phyloP scores from a whole-genome alignment of 306 rosid genomes.

The Prunus davidiana region DNA sequence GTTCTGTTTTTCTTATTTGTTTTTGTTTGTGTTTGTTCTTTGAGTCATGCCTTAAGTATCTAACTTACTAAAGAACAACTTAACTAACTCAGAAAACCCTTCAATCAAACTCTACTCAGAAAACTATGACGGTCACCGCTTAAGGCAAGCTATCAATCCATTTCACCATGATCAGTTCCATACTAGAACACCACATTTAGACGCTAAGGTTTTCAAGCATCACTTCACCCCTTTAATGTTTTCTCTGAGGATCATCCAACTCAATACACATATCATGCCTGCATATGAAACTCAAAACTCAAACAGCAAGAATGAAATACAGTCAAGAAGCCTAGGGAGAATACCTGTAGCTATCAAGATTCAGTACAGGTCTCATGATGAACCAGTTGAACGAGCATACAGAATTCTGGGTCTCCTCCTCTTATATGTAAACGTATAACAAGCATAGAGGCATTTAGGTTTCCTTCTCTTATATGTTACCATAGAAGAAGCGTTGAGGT shows the following conservation, averaged over 20 bases:
- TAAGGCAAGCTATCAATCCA: background rate
- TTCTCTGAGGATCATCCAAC: background rate
- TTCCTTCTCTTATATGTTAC: conserved; percentile 16
- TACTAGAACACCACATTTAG: background rate
- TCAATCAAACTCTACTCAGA: background rate
- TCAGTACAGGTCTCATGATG: background rate
- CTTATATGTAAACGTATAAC: background rate
- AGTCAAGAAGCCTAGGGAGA: background rate
- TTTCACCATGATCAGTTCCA: background rate
- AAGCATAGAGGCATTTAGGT: background rate
- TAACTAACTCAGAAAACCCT: background rate
- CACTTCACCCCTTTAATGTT: background rate
- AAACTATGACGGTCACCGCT: too few species aligned
- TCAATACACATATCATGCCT: background rate
- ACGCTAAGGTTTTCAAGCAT: background rate
- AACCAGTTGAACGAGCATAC: background rate
- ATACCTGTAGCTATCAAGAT: background rate
- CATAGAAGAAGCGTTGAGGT: background rate
- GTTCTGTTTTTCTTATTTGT: too few species aligned
- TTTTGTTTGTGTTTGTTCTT: background rate
- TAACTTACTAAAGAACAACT: background rate
- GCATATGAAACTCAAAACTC: too few species aligned
- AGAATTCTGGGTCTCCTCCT: conserved; percentile 3
- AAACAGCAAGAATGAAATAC: too few species aligned
- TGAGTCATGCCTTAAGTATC: background rate